Percentiles rank a stretch among this genome's conserved stretches.
Evolutionary conservation across 495 filamentous ascomycete genomes (phyloP).

Genomic region (Pyronema domesticum): DNA sequence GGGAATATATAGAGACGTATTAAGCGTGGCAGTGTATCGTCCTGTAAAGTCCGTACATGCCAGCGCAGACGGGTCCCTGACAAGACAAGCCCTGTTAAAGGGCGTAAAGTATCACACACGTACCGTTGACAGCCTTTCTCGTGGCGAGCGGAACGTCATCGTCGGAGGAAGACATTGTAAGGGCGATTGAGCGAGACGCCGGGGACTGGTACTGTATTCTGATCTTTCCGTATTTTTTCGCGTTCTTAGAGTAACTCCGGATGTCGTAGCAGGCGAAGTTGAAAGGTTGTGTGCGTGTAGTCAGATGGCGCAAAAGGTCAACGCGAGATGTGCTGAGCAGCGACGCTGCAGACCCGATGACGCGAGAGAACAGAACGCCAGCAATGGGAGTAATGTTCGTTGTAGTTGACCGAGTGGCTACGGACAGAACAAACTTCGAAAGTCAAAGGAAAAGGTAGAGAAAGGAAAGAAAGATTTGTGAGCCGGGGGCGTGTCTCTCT

Average conservation of each 20-base stretch:
- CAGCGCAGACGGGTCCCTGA: no score
- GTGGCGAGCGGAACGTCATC: slow-evolving; percentile 3
- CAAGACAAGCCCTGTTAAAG: no score
- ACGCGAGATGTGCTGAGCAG: not conserved
- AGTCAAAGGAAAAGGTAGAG: no score
- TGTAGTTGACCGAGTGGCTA: no score
- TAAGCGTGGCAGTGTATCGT: no score
- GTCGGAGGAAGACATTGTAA: slow-evolving; percentile 2
- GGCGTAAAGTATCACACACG: not conserved
- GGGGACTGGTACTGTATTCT: not conserved
- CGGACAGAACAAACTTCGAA: no score
- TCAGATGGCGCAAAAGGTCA: not conserved
- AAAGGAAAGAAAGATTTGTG: no score
- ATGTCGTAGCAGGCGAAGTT: not conserved
- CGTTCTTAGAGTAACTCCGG: not conserved
- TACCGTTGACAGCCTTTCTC: not conserved
- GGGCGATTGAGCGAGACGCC: not conserved
- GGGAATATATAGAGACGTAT: not conserved
- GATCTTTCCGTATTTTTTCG: not conserved
- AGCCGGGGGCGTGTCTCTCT: no score
- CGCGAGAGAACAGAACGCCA: not conserved
- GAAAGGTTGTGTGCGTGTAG: not conserved
- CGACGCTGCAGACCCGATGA: not conserved
- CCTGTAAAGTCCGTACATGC: no score
- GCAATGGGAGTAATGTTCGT: no score